These are phyloP conservation scores for Exophiala dermatitidis DNA, from an alignment of 2,329 filamentous ascomycete species.

Conservation along the genomic window DNA sequence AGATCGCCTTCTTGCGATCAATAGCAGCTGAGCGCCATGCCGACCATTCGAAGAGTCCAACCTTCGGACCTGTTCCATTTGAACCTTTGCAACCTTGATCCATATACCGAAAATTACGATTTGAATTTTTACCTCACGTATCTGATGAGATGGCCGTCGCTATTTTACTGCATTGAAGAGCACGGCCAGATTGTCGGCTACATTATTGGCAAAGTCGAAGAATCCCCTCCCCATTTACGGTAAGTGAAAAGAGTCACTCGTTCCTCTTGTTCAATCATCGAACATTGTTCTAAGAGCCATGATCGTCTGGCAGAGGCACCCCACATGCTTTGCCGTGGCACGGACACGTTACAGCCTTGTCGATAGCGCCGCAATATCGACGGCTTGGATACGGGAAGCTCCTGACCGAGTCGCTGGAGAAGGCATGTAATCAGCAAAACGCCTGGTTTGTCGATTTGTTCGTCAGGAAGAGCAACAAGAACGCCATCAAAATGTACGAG, in stretches of 20 bases:
- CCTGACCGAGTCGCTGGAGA: constrained; percentile 72
- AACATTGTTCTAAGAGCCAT: constrained; percentile 1
- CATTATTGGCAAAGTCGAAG: constrained; percentile 92
- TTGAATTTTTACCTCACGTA: constrained; percentile 94
- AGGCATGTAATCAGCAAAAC: constrained; percentile 70
- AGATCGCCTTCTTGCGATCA: too few species aligned
- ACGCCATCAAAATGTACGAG: constrained; percentile 82
- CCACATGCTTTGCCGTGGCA: constrained; percentile 98
- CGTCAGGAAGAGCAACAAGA: constrained; percentile 78
- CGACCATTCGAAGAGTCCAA: constrained; percentile 76
- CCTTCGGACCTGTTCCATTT: constrained; percentile 80
- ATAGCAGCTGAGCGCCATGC: constrained; percentile 47
- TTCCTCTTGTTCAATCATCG: not conserved
- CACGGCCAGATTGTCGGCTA: constrained; percentile 90
- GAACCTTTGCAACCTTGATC: constrained; percentile 91
- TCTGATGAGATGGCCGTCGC: constrained; percentile 86
- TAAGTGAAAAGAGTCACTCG: constrained; percentile 33
- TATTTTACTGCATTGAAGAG: constrained; percentile 89
- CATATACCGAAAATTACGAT: constrained; percentile 96
- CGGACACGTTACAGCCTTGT: constrained; percentile 92
- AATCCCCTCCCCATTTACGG: constrained; percentile 58
- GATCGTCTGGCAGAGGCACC: constrained; percentile 39
- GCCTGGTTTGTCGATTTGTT: constrained; percentile 96
- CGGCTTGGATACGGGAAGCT: constrained; percentile 80
- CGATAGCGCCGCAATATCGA: constrained; percentile 78